phyloP scores from a whole-genome alignment of 2,329 filamentous ascomycete genomes.

The Fonsecaea pedrosoi region DNA sequence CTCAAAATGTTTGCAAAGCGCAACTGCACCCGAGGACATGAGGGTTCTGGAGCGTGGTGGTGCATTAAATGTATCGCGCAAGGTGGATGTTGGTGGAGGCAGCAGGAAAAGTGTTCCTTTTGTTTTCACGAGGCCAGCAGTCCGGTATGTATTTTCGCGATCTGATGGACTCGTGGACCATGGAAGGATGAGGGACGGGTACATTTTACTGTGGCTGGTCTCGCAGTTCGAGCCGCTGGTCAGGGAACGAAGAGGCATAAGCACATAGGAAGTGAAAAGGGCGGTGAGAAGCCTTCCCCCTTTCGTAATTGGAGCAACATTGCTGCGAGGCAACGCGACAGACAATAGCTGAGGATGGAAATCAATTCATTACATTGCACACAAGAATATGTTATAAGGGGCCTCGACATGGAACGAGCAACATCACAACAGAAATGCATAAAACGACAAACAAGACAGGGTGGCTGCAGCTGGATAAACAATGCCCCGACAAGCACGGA shows the following conservation, averaged over 20 bases:
- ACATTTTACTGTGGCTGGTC: constrained; percentile 23
- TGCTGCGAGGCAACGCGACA: not conserved
- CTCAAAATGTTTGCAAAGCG: constrained; percentile 41
- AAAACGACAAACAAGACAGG: not conserved
- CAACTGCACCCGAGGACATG: constrained; percentile 39
- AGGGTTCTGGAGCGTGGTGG: constrained; percentile 38
- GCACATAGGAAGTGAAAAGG: not conserved
- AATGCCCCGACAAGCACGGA: not conserved
- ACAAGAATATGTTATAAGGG: not conserved
- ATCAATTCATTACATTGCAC: not conserved
- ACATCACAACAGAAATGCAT: not conserved
- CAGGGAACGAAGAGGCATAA: not conserved
- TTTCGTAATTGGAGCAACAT: not conserved
- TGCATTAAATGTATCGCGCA: constrained; percentile 36
- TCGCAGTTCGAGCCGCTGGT: not conserved
- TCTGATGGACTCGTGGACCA: constrained; percentile 33
- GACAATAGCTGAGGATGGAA: not conserved
- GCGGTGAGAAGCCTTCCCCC: not conserved
- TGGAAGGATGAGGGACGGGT: constrained; percentile 33
- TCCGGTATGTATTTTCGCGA: constrained; percentile 33
- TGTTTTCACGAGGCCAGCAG: constrained; percentile 34
- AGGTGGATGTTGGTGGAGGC: constrained; percentile 29
- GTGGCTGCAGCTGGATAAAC: not conserved
- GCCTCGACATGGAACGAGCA: not conserved
- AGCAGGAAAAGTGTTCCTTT: constrained; percentile 41